A percentile compares a stretch with the other conserved stretches of the same genome.
phyloP scores from a whole-genome alignment of 805 yeast genomes.

The Teunomyces atbi region DNA sequence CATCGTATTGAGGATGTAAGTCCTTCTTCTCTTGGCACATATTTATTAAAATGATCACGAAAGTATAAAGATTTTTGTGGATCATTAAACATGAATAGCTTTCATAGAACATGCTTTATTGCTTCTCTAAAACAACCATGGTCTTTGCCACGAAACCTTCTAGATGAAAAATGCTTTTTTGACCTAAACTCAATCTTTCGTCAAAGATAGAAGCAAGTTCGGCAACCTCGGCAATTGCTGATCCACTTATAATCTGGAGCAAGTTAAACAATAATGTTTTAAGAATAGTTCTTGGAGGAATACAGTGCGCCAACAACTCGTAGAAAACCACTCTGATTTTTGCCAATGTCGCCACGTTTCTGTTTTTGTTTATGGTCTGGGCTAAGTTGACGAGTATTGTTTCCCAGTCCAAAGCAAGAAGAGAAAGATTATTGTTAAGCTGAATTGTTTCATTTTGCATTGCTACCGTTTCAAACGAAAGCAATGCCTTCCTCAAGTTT shows the following conservation, averaged over 20 bases:
- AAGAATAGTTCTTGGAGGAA: constrained; percentile 80
- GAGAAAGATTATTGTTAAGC: constrained; percentile 40
- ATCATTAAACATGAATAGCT: too few species aligned
- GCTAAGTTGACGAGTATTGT: constrained; percentile 70
- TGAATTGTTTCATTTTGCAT: constrained; percentile 60
- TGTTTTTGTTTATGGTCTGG: constrained; percentile 52
- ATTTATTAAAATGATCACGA: too few species aligned
- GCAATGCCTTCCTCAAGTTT: constrained; percentile 73
- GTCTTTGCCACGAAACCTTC: constrained; percentile 91
- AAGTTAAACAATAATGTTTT: constrained; percentile 53
- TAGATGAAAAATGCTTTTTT: constrained; percentile 86
- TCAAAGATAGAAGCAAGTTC: constrained; percentile 68
- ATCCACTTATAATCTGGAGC: constrained; percentile 21
- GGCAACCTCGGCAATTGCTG: constrained; percentile 46
- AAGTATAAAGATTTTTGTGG: too few species aligned
- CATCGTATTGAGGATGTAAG: too few species aligned
- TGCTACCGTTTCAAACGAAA: constrained; percentile 78
- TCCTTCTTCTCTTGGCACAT: too few species aligned
- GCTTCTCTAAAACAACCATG: constrained; percentile 69
- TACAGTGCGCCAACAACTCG: constrained; percentile 88
- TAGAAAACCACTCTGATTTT: constrained; percentile 68
- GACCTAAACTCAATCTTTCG: constrained; percentile 82
- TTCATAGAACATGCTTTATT: neutral
- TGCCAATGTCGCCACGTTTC: constrained; percentile 60
- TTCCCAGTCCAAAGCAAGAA: constrained; percentile 87